Evolutionary conservation across 140 eudicot species (phyloP).

Genomic region (Eryngium alpinum): DNA sequence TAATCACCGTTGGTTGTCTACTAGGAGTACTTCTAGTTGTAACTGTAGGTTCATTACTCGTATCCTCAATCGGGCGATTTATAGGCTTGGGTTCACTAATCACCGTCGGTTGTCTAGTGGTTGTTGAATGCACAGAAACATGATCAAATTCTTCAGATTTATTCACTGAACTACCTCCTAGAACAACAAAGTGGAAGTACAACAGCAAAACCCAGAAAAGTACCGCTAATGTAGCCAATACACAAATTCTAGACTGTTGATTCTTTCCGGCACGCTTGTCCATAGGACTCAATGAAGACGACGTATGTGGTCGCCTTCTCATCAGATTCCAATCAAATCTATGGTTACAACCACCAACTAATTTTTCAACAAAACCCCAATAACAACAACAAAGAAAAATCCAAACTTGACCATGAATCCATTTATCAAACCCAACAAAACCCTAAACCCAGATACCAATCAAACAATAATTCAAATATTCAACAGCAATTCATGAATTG

Average conservation of each 20-base stretch:
- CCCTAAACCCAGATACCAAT: background rate
- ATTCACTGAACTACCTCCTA: conserved; percentile 25
- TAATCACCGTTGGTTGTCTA: conserved; percentile 18
- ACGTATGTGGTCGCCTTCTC: conserved; percentile 71
- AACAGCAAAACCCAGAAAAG: conserved; percentile 50
- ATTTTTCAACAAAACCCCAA: background rate
- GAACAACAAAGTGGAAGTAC: conserved; percentile 47
- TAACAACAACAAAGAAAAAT: conserved; percentile 2
- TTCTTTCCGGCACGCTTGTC: conserved; percentile 57
- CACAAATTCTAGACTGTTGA: conserved; percentile 41
- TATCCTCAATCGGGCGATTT: background rate
- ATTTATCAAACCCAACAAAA: background rate
- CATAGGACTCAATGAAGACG: conserved; percentile 36
- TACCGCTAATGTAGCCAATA: conserved; percentile 41
- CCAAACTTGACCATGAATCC: background rate
- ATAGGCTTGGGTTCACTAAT: conserved; percentile 12
- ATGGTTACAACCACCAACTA: background rate
- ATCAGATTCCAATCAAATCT: conserved; percentile 28
- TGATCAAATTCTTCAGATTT: conserved; percentile 22
- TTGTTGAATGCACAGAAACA: conserved; percentile 19
- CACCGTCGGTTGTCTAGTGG: conserved; percentile 16
- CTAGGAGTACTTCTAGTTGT: background rate
- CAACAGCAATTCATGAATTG: background rate
- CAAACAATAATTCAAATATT: background rate
- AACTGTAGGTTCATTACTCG: background rate